These are phyloP conservation scores for Musa balbisiana DNA, from an alignment of 202 grass and related monocot species.

Conservation along the genomic window DNA sequence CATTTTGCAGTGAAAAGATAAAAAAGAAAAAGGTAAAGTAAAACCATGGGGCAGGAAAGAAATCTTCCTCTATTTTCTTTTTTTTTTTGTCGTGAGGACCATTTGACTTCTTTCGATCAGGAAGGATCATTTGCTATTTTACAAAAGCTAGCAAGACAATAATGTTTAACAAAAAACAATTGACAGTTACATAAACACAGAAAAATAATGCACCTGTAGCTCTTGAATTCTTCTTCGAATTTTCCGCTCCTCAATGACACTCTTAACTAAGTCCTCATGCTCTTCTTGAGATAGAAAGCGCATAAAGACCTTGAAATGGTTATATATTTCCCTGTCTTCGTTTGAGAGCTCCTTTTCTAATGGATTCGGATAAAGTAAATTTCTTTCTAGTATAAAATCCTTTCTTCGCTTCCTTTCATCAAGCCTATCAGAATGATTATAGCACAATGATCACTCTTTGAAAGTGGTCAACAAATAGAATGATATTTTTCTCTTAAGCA, in stretches of 20 bases:
- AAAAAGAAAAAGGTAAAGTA: too few species aligned
- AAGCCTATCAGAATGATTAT: slow-evolving; percentile 40
- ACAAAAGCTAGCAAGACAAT: too few species aligned
- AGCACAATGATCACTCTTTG: not conserved
- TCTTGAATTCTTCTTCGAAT: slow-evolving; percentile 88
- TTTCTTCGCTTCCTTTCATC: slow-evolving; percentile 99
- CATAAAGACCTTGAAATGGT: slow-evolving; percentile 87
- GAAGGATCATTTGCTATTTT: too few species aligned
- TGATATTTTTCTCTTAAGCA: not conserved
- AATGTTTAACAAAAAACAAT: too few species aligned
- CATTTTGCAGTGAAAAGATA: too few species aligned
- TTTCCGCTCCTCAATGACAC: slow-evolving; percentile 70
- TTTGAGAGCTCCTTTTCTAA: slow-evolving; percentile 75
- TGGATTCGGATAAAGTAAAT: slow-evolving; percentile 76
- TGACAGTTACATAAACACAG: not conserved
- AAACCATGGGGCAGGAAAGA: too few species aligned
- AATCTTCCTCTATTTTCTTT: too few species aligned
- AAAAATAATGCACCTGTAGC: slow-evolving; percentile 51
- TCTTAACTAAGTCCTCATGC: slow-evolving; percentile 66
- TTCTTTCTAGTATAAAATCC: slow-evolving; percentile 97
- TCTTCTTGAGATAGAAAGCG: slow-evolving; percentile 90
- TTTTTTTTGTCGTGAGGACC: too few species aligned
- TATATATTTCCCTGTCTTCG: slow-evolving; percentile 84
- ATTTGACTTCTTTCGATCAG: too few species aligned
- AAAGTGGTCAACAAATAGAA: not conserved